phyloP scores from a whole-genome alignment of 2,329 filamentous ascomycete genomes.

The Colletotrichum sp. region DNA sequence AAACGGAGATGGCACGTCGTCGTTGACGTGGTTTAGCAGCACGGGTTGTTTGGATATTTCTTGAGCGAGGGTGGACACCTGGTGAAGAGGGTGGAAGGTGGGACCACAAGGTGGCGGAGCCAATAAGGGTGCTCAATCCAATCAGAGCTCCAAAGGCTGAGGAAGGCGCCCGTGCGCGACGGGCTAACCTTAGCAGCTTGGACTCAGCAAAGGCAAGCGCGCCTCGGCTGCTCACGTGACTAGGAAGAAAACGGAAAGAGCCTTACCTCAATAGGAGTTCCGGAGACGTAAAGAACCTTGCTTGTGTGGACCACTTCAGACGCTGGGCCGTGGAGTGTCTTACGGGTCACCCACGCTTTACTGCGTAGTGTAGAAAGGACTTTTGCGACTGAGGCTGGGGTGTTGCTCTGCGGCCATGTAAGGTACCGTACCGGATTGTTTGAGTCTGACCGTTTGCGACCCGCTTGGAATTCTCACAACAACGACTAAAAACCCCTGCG shows the following conservation, averaged over 20 bases:
- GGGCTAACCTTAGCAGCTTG: not conserved
- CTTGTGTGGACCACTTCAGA: not conserved
- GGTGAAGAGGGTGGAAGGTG: constrained; percentile 4
- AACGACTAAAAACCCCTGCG: not conserved
- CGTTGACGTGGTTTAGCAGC: not conserved
- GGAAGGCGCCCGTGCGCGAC: not conserved
- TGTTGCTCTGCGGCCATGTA: not conserved
- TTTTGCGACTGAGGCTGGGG: not conserved
- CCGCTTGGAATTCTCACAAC: not conserved
- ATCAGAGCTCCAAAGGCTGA: constrained; percentile 9
- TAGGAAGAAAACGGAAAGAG: not conserved
- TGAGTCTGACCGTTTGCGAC: not conserved
- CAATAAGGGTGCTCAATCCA: constrained; percentile 15
- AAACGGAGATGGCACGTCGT: not conserved
- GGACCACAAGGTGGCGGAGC: constrained; percentile 3
- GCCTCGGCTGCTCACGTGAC: not conserved
- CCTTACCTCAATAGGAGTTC: not conserved
- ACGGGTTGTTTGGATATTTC: constrained; percentile 19
- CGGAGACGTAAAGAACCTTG: not conserved
- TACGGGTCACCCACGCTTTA: not conserved
- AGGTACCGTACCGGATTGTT: not conserved
- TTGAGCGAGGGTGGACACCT: not conserved
- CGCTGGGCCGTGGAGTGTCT: not conserved
- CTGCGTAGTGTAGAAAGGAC: no score
- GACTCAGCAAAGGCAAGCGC: not conserved